These are phyloP conservation scores for Annona cherimola DNA, from an alignment of 164 flowering plant genomes.

Conservation along the genomic window DNA sequence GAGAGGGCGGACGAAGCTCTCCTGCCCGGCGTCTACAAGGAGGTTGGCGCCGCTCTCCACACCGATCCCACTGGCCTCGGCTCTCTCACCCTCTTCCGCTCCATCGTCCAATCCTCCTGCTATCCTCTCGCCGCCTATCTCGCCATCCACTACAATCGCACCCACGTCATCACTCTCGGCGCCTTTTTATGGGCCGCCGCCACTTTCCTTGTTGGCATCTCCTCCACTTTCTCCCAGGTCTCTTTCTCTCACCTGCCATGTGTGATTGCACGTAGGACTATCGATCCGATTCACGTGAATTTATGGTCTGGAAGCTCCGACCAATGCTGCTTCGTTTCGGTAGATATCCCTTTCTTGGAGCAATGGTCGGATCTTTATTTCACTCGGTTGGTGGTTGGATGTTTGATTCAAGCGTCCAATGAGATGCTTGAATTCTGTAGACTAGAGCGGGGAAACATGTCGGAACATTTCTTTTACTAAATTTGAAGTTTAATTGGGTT, in stretches of 20 bases:
- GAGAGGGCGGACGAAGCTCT: conserved; percentile 86
- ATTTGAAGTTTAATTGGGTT: too few relatives aligned
- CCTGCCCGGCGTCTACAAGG: conserved; percentile 80
- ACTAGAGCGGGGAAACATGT: too few relatives aligned
- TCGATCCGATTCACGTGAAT: not conserved
- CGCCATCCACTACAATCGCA: conserved; percentile 62
- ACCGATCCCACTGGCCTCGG: conserved; percentile 73
- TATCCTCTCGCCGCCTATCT: conserved; percentile 75
- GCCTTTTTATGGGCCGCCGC: conserved; percentile 91
- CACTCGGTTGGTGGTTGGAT: not conserved
- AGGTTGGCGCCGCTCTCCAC: conserved; percentile 76
- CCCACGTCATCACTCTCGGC: conserved; percentile 78
- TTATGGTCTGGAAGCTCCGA: not conserved
- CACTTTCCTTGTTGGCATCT: conserved; percentile 80
- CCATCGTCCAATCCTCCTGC: conserved; percentile 72
- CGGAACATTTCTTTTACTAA: too few relatives aligned
- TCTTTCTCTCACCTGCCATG: not conserved
- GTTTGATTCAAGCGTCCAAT: not conserved
- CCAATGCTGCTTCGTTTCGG: not conserved
- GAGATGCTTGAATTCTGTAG: too few relatives aligned
- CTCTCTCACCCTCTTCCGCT: conserved; percentile 67
- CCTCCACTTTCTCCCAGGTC: conserved; percentile 73
- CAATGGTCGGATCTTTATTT: not conserved
- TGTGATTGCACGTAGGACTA: not conserved
- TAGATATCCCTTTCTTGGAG: not conserved